Evolutionary conservation across 2,329 filamentous ascomycete genomes (phyloP), one percentile per base, ranked within the genome.

Genomic region (Cryphonectria parasitica): DNA sequence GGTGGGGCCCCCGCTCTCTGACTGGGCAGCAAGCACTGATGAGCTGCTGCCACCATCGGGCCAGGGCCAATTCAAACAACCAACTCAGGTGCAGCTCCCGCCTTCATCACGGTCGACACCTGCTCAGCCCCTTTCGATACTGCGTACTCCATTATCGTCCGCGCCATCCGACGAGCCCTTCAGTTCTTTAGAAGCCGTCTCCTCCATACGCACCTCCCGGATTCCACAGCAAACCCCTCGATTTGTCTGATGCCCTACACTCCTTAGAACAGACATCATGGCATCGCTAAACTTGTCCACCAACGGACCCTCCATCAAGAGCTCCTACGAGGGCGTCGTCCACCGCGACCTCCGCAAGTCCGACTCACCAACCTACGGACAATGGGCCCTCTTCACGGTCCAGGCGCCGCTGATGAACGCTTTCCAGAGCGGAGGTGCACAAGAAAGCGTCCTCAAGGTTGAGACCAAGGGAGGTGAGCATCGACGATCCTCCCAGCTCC

Each of bases 401-500:
- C 93, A 96, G 79, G 93, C 95, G 72, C 96, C 96, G 68, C 88
- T 99, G 56, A 88, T 94, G 79, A 98, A 92, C 83, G 95, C 95
- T 71, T 99, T 99, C 81, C 94, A 97, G 82, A 93, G 96, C 79
- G 87, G 89, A 70, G 91, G 89, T 54, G 86, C 89, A 75, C 98
- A 98, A 83, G 95, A 98, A 83, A 98, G 95, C 80, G 89, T 98
- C 1, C 84, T 99, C 75, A 98, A 98, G 83, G 95, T 99, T 66
- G 94, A 98, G 80, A 91, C 87, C 78, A 97, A 93, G 64, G 95
- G 95, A 84, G 92, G 93, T 95, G 81, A 82, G 77, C 81, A 74
- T 75, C 41, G 41, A 39, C 71, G 41, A 60, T 54, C 19, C 43
- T 70, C 43, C 69, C n/a, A 31, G 19, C 22, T 39, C 13, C 25